phyloP scores from a whole-genome alignment of 139 green algal genomes.

The Closterium sp. region DNA sequence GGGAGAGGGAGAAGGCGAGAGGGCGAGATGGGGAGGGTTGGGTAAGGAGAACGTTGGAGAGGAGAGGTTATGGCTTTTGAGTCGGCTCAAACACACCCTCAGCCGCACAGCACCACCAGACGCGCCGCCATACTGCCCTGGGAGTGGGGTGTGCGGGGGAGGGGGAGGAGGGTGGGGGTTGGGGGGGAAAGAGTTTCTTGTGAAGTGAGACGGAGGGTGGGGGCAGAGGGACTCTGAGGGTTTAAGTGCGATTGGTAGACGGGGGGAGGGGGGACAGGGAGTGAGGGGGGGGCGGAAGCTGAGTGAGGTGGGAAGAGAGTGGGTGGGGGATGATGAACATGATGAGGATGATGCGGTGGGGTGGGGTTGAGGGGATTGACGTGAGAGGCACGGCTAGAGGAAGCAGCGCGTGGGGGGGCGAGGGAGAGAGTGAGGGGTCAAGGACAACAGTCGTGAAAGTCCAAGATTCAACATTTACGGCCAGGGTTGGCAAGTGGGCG shows the following conservation, averaged over 20 bases:
- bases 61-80: too few relatives aligned
- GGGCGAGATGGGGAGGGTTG: too few relatives aligned
- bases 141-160: background rate
- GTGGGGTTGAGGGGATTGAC: too few relatives aligned
- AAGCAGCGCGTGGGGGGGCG: too few relatives aligned
- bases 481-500: background rate
- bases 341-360: background rate
- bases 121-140: too few relatives aligned
- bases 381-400: too few relatives aligned
- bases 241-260: background rate
- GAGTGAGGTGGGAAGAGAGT: too few relatives aligned
- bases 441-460: too few relatives aligned
- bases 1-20: background rate
- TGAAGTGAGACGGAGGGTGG: background rate
- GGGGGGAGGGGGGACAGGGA: background rate
- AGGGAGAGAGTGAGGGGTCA: too few relatives aligned
- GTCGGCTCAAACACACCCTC: too few relatives aligned
- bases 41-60: background rate
- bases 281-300: background rate
- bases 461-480: background rate
- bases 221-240: background rate
- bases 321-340: too few relatives aligned
- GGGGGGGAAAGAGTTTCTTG: background rate
- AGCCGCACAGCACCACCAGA: too few relatives aligned
- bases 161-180: background rate